Base-by-base conservation (phyloP, 169 alveolate species). In the Plasmodium malariae region DNA sequence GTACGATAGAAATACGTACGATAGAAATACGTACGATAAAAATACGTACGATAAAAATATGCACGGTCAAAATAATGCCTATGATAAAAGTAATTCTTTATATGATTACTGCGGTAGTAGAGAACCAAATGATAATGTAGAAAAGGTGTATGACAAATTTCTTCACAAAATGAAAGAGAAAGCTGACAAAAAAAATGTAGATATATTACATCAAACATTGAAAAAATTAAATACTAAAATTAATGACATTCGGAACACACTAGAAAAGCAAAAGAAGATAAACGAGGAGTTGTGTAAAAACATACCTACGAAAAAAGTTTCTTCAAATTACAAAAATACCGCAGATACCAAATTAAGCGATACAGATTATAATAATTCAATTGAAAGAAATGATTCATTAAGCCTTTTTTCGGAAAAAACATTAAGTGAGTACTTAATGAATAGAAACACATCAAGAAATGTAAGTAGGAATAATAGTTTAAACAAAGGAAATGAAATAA, bases 171-270 rank as follows among this genome's bases (percentile, higher is more conserved):
- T 78, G 43, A 55, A 43, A 34, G 89, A 78, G 9, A 78, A 78
- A 69, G 89, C 89, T 12, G 89, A 78, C 37, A 49, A 54, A 68
- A 78, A 78, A 63, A 78, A 69, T 54, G 89, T 78, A 62, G 89
- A 78, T 62, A 62, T 78, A 54, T 28, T 78, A 78, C 74, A 78
- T 28, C 89, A 78, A 78, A 78, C 89, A 17, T 62, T 78, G 24
- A 78, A 78, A 78, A 78, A 78, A 48, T 26, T 78, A 67, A 78
- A 78, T 55, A 40, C 60, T 48, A 78, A 78, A 78, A 78, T 78
- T 45, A 78, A 60, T 26, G 89, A 78, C 21, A 78, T 78, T 3
- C 14, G 49, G 37, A 57, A 26, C 28, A 65, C 89, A 49, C 12
- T 78, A 40, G 89, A 78, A 19, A 78, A 55, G 78, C 60, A 78